Evolutionary conservation across 148 eudicot species (phyloP), one percentile per base, ranked within the genome.

Genomic region (Pouteria glomerata): DNA sequence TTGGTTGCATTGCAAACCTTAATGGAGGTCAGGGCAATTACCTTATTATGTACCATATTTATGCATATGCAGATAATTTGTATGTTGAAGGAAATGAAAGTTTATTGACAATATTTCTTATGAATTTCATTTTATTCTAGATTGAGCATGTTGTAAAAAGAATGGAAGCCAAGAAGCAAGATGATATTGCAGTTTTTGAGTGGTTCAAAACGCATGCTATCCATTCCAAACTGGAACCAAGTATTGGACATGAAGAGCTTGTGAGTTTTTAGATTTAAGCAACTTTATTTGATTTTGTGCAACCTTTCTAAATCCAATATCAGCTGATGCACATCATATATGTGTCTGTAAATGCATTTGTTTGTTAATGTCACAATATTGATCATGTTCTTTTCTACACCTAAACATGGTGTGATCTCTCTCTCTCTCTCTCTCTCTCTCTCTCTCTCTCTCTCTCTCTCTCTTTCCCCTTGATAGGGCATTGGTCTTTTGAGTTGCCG

Each of bases 231-330:
- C 78, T 88, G 79, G 97, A 95, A 60, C 88, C 97, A 11, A 85
- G 94, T 75, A 87, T 95, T 74, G 79, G 86, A 78, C 96, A 95
- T 77, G 81, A 91, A 76, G 97, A 95, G 77, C 96, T 95, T 29
- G 99, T 95, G 77, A 84, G 97, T 79, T 37, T 47, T 34, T 68
- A 42, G 29, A 50, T 26, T 66, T 23, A 8, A 37, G 4, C 15
- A n/a, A 55, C 6, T 73, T 62, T 11, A 14, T 65, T 55, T 70
- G 6, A 55, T 48, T 45, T 1, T 41, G 42, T 39, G 29, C n/a
- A 8, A 18, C 13, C 35, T 60, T 19, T 13, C 33, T 63, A n/a
- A 50, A 18, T 48, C 30, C 39, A 24, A 11, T 52, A 41, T 50
- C 44, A 30, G 42, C 37, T 10, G 13, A 24, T 66, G 37, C 57